Base-by-base conservation (phyloP, 306 rosid species). In the Cicer pinnatifidum region DNA sequence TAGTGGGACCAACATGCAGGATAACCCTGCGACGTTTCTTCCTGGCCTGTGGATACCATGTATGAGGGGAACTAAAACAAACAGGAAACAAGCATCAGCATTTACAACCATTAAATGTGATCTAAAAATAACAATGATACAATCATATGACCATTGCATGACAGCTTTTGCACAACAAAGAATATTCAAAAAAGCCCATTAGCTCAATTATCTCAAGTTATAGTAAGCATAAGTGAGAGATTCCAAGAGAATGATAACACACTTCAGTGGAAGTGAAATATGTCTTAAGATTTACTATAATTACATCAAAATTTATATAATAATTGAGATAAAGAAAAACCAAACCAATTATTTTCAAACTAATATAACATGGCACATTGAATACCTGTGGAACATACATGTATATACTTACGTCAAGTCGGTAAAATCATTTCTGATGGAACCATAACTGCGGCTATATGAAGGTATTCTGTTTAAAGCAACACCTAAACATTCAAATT, bases 1-100 rank as follows among this genome's bases (percentile, higher is more conserved):
- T 91, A 17, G 95, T 94, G 53, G 97, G 96, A 85, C 99, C 99
- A 85, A 94, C 88, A 86, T 94, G 97, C 86, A 94, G 77, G 85
- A 94, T 40, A 78, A 94, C 84, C 86, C 77, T 91, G 62, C 97
- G 91, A 19, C 43, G 87, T 84, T 89, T 91, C 84, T 51, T 82
- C 71, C 96, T 83, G 54, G 99, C 99, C 51, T 79, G 83, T 52
- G 99, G 95, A 84, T 91, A 94, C 99, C 99, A 91, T 12, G 96
- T 85, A 82, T 91, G 99, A 76, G 99, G 99, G 75, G 77, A 59
- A 62, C 99, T 94, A 69, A 73, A 72, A 75, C 67, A 76, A 74
- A 38, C 72, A 79, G 41, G 5, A 71, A 67, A 12, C 19, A 67
- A 71, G 11, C 62, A 81, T 71, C 77, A 79, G 63, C 37, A 40